Percentiles rank a stretch among this genome's conserved stretches.
Conservation (phyloP, 169 alveolate species). For the Babesia ovis region DNA sequence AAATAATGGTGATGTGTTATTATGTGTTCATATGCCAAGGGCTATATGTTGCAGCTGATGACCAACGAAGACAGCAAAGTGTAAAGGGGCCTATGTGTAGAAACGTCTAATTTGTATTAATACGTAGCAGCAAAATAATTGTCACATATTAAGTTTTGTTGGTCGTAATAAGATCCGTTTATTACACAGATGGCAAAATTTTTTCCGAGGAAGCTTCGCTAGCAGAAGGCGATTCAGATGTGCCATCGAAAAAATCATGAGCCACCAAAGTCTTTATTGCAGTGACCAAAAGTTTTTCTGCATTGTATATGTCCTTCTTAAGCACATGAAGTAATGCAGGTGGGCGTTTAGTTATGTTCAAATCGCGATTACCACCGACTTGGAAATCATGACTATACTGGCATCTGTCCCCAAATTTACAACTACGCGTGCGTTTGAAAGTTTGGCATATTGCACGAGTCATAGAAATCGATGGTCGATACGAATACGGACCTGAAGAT, state of each 20-base stretch:
- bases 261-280: constrained; percentile 52
- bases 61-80: no score
- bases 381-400: constrained; percentile 8
- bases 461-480: constrained; percentile 37
- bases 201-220: no score
- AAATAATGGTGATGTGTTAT: no score
- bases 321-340: constrained; percentile 53
- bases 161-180: no score
- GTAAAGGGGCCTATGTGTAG: no score
- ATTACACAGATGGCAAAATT: no score
- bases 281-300: constrained; percentile 42
- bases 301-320: constrained; percentile 43
- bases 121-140: no score
- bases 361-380: neutral
- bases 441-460: constrained; percentile 6
- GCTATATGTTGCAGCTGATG: no score
- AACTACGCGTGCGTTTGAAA: constrained; percentile 17
- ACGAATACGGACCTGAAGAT: constrained; percentile 46
- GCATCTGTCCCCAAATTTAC: constrained; percentile 34
- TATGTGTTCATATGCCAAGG: no score
- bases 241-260: constrained; percentile 37
- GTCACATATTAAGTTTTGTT: no score
- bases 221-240: neutral
- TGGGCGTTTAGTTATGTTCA: constrained; percentile 56
- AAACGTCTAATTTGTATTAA: no score